Percentiles rank a stretch among this genome's conserved stretches.
Conservation (phyloP, 345 rosid species). For the Camelina sativa region DNA sequence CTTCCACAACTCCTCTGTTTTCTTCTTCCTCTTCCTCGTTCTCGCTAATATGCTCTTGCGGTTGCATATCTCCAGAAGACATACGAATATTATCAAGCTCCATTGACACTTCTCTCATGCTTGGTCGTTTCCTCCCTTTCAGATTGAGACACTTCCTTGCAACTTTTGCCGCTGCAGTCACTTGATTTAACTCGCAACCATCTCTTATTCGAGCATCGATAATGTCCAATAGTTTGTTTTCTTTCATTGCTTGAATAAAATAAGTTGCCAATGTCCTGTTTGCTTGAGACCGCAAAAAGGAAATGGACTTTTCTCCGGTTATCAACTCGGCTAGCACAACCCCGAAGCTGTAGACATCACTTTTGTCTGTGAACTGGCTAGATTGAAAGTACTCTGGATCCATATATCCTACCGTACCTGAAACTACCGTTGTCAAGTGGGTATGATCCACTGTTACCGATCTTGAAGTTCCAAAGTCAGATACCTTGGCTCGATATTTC, state of each 20-base stretch:
- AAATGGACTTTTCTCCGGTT: slow-evolving; percentile 14
- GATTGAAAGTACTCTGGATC: slow-evolving; percentile 22
- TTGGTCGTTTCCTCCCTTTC: slow-evolving; percentile 20
- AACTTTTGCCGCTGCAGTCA: not conserved
- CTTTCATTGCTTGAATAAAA: not conserved
- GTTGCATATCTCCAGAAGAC: not conserved
- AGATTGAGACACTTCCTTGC: slow-evolving; percentile 21
- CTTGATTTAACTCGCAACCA: not conserved
- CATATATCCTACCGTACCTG: slow-evolving; percentile 6
- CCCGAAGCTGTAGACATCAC: slow-evolving; percentile 9
- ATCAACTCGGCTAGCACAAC: slow-evolving; percentile 1
- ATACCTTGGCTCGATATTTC: slow-evolving; percentile 19
- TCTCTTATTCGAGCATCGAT: slow-evolving; percentile 20
- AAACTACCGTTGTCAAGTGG: slow-evolving; percentile 21
- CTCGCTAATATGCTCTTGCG: not conserved
- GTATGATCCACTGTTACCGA: slow-evolving; percentile 30
- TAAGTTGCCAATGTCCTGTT: slow-evolving; percentile 26
- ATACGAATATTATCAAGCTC: not conserved
- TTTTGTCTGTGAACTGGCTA: slow-evolving; percentile 9
- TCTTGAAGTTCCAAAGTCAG: slow-evolving; percentile 32
- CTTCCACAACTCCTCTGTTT: not conserved
- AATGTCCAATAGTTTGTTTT: slow-evolving; percentile 6
- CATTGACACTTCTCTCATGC: slow-evolving; percentile 17
- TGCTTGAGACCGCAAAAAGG: slow-evolving; percentile 10
- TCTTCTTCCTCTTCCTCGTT: not conserved